A percentile compares a stretch with the other conserved stretches of the same genome.
Evolutionary conservation across 2,329 filamentous ascomycete species (phyloP).

Genomic region (Tolypocladium endophyticum): DNA sequence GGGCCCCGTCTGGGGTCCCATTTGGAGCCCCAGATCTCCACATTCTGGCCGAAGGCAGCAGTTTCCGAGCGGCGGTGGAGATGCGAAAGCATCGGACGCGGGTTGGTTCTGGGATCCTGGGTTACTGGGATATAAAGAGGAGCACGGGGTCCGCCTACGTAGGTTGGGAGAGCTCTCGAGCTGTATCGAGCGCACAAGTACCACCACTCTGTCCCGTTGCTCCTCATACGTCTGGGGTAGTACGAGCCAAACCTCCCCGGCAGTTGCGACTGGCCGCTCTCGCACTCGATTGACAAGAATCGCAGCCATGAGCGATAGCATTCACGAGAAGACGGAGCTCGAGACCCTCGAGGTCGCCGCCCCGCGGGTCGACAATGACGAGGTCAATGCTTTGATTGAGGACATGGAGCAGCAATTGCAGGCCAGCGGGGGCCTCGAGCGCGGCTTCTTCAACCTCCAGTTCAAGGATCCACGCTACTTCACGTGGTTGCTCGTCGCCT

Average conservation of each 20-base stretch:
- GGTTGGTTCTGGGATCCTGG: background rate
- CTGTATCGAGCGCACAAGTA: background rate
- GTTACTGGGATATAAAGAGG: background rate
- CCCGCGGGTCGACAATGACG: slow-evolving; percentile 20
- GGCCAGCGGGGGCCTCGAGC: slow-evolving; percentile 18
- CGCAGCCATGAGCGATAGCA: background rate
- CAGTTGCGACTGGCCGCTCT: background rate
- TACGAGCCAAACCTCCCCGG: background rate
- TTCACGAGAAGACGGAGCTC: slow-evolving; percentile 15
- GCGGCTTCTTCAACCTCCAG: slow-evolving; percentile 40
- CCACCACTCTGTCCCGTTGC: background rate
- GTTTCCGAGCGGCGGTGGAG: background rate
- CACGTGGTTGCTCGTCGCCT: slow-evolving; percentile 57
- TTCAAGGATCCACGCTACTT: slow-evolving; percentile 54
- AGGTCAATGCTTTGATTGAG: slow-evolving; percentile 27
- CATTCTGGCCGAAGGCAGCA: background rate
- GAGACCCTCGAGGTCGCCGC: slow-evolving; percentile 27
- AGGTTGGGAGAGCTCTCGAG: background rate
- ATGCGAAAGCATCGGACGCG: background rate
- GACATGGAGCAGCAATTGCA: slow-evolving; percentile 31
- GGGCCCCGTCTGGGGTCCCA: slow-evolving; percentile 1
- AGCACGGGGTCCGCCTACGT: background rate
- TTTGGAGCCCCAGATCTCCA: slow-evolving; percentile 4
- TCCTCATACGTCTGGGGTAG: background rate
- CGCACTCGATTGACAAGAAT: background rate